phyloP scores from a whole-genome alignment of 225 moss, liverwort and hornwort species.

The Ulota crispa region DNA sequence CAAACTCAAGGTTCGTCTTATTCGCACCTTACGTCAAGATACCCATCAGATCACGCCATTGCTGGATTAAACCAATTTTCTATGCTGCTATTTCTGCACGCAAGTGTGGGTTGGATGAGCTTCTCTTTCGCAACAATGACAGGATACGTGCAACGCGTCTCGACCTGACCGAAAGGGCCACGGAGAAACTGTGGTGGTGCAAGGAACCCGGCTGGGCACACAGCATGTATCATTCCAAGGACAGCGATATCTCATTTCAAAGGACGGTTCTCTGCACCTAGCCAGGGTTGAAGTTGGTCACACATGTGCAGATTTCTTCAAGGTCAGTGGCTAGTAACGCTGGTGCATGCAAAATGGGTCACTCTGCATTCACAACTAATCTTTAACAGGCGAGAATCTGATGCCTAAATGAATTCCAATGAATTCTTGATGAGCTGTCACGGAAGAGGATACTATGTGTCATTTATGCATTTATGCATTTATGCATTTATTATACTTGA shows the following conservation, averaged over 20 bases:
- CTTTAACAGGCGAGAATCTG: too few species aligned
- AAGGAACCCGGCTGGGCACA: conserved; percentile 42
- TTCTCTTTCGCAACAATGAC: neutral
- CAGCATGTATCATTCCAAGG: conserved; percentile 59
- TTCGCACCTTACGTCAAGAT: neutral
- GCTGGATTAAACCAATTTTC: neutral
- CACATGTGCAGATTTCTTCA: conserved; percentile 35
- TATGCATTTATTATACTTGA: too few species aligned
- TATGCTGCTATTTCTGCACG: neutral
- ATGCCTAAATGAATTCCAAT: too few species aligned
- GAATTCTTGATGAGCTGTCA: too few species aligned
- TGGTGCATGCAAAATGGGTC: neutral
- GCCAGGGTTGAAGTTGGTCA: conserved; percentile 42
- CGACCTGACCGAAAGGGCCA: conserved; percentile 43
- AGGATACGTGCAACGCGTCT: neutral
- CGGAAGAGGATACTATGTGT: too few species aligned
- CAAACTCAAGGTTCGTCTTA: conserved; percentile 48
- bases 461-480: too few species aligned
- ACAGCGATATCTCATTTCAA: conserved; percentile 48
- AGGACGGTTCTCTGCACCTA: conserved; percentile 31
- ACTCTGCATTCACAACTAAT: neutral
- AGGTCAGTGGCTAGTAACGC: conserved; percentile 29
- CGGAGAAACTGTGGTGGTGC: conserved; percentile 44
- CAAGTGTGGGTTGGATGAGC: neutral
- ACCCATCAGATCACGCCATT: neutral